phyloP scores from a whole-genome alignment of 129 eudicot genomes.

The Escallonia rubra region DNA sequence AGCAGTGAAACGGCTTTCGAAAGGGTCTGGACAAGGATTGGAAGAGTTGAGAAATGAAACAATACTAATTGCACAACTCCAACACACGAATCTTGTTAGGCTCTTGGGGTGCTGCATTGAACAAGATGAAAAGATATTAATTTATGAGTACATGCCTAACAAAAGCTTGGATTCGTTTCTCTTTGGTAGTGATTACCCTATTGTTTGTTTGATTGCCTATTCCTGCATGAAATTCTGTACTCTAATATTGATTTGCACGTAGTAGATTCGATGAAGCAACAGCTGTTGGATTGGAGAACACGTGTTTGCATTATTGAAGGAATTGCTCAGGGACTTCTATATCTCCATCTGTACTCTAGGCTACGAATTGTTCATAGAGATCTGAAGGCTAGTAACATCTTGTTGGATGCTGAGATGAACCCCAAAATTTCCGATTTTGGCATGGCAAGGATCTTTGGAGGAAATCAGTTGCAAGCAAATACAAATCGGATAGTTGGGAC shows the following conservation, averaged over 20 bases:
- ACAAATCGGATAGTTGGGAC: conserved; percentile 14
- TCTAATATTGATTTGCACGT: not conserved
- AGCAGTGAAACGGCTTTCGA: conserved; percentile 4
- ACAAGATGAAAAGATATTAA: conserved; percentile 2
- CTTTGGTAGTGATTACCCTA: not conserved
- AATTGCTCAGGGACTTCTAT: conserved; percentile 10
- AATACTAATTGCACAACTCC: conserved; percentile 3
- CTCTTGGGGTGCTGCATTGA: conserved; percentile 4
- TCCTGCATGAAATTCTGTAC: not conserved
- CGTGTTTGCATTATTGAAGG: conserved; percentile 12
- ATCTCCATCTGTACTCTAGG: conserved; percentile 13
- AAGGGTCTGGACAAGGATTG: conserved; percentile 2
- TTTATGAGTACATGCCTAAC: conserved; percentile 11
- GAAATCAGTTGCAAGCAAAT: conserved; percentile 7
- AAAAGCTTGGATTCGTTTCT: conserved; percentile 9
- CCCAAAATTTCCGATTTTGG: conserved; percentile 18
- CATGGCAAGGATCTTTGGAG: conserved; percentile 10
- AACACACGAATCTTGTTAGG: conserved; percentile 5
- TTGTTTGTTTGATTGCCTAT: not conserved
- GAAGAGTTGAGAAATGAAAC: conserved; percentile 5
- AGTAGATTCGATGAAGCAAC: not conserved
- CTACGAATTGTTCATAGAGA: conserved; percentile 12
- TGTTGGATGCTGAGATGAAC: conserved; percentile 12
- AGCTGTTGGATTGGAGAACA: not conserved
- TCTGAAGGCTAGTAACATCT: conserved; percentile 15